A percentile compares a stretch with the other conserved stretches of the same genome.
Evolutionary conservation across 345 rosid species (phyloP).

Genomic region (Erodium maritimum): DNA sequence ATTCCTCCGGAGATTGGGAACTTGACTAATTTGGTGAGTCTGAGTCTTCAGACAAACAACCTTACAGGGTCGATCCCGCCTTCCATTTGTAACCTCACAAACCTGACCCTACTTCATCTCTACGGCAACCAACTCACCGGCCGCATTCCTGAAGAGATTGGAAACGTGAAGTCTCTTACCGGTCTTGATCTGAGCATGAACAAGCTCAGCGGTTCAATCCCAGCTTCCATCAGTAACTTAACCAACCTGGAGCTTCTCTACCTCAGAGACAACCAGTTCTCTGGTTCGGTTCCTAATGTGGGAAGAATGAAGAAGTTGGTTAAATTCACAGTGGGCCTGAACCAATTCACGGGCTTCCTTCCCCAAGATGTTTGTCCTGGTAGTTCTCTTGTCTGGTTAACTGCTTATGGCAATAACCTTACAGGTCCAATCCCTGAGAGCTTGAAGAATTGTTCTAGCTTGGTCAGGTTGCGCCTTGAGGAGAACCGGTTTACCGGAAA

Average conservation of each 20-base stretch:
- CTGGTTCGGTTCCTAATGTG: conserved; percentile 19
- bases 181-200: conserved; percentile 6
- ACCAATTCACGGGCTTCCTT: conserved; percentile 7
- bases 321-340: neutral
- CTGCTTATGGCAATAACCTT: conserved; percentile 11
- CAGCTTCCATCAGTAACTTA: conserved; percentile 22
- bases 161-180: conserved; percentile 4
- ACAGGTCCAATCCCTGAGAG: conserved; percentile 14
- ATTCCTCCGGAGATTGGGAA: conserved; percentile 18
- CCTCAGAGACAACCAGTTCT: conserved; percentile 20
- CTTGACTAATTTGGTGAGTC: conserved; percentile 7
- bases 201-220: conserved; percentile 5
- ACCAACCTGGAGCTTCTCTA: conserved; percentile 13
- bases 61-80: conserved; percentile 18
- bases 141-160: conserved; percentile 2
- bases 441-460: conserved; percentile 25
- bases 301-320: conserved; percentile 9
- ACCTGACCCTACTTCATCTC: neutral
- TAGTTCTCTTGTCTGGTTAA: neutral
- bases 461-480: conserved; percentile 15
- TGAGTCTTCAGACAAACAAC: conserved; percentile 12
- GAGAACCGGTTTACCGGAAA: conserved; percentile 17
- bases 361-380: conserved; percentile 8
- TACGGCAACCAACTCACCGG: conserved; percentile 11
- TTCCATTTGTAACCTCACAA: conserved; percentile 8